Conservation (phyloP, 176 grass and related monocot species). For the Ensete glaucum region DNA sequence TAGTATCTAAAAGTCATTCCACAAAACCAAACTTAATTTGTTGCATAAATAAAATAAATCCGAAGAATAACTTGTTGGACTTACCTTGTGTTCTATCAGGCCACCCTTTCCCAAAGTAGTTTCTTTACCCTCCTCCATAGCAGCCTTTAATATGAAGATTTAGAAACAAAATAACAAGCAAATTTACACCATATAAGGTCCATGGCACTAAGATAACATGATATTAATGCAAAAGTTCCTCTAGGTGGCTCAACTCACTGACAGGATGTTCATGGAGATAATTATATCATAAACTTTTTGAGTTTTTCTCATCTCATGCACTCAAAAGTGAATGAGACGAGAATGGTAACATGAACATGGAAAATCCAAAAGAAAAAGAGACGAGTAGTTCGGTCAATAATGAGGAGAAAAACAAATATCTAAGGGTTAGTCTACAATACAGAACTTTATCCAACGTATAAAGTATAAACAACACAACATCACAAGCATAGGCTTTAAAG, state of each 20-base stretch:
- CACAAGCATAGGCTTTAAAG: no score
- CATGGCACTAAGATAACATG: not conserved
- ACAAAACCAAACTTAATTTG: no score
- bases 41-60: no score
- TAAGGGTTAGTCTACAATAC: not conserved
- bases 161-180: not conserved
- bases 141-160: slow-evolving; percentile 27
- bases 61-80: no score
- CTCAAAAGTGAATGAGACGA: not conserved
- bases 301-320: not conserved
- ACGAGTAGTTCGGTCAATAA: not conserved
- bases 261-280: not conserved
- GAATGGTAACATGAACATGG: not conserved
- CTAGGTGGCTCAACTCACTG: not conserved
- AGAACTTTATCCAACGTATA: no score
- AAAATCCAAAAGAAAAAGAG: not conserved
- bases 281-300: not conserved
- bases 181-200: not conserved
- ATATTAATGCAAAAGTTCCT: not conserved
- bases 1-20: not conserved
- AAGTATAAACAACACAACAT: no score
- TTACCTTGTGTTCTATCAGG: slow-evolving; percentile 62
- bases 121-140: slow-evolving; percentile 53
- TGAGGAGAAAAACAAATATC: not conserved
- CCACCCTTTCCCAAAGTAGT: slow-evolving; percentile 25